Percentiles rank a stretch among this genome's conserved stretches.
These are phyloP conservation scores for Chrysanthemum seticuspe DNA, from an alignment of 129 eudicot species.

Conservation along the genomic window DNA sequence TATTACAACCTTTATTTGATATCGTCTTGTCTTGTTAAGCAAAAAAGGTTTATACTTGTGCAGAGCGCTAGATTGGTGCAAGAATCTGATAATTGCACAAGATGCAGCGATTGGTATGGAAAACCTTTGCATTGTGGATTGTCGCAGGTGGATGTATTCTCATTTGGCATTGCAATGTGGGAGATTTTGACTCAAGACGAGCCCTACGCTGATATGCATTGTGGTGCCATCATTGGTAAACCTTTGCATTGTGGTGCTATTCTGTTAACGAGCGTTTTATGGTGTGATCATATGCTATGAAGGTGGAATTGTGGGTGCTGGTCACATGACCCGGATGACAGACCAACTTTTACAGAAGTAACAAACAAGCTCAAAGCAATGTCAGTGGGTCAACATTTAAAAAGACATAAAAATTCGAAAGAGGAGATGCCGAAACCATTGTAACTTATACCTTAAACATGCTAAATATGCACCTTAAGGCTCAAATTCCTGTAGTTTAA, in stretches of 20 bases:
- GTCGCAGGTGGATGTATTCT: slow-evolving; percentile 62
- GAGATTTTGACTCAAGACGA: slow-evolving; percentile 65
- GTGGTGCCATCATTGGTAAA: slow-evolving; percentile 69
- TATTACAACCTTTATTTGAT: not conserved
- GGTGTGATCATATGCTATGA: not conserved
- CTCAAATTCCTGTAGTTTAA: too few relatives aligned
- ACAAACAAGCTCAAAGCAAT: slow-evolving; percentile 51
- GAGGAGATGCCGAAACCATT: not conserved
- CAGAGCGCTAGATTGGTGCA: slow-evolving; percentile 52
- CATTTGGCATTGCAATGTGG: slow-evolving; percentile 71
- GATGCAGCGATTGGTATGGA: slow-evolving; percentile 82
- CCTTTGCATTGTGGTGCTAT: not conserved
- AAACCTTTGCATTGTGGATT: slow-evolving; percentile 29
- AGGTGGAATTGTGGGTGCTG: slow-evolving; percentile 80
- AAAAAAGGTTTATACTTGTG: not conserved
- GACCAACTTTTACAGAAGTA: slow-evolving; percentile 63
- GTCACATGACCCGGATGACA: slow-evolving; percentile 53
- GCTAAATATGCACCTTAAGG: not conserved
- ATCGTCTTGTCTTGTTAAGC: not conserved
- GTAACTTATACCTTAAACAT: not conserved
- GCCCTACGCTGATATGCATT: slow-evolving; percentile 61
- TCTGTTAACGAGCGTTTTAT: not conserved
- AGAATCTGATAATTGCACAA: slow-evolving; percentile 52
- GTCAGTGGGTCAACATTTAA: slow-evolving; percentile 22
- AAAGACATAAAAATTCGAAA: slow-evolving; percentile 27